phyloP scores from a whole-genome alignment of 768 basidiomycete genomes.

The Serendipita vermifera region DNA sequence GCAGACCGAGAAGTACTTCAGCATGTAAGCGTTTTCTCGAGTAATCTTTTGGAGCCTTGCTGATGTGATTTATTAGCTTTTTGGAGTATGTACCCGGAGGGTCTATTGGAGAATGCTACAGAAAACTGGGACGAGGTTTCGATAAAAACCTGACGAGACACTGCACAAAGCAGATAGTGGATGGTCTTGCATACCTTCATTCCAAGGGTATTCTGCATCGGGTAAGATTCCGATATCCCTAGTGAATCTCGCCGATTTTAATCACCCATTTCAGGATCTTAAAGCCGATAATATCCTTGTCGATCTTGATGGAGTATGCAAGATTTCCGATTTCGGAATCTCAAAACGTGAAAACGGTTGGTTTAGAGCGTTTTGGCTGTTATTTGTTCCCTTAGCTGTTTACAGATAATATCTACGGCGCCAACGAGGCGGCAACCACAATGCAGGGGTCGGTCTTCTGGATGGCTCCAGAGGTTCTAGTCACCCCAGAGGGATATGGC shows the following conservation, averaged over 20 bases:
- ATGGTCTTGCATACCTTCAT: constrained; percentile 36
- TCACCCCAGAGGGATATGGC: constrained; percentile 29
- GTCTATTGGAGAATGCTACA: constrained; percentile 32
- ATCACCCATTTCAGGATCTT: constrained; percentile 24
- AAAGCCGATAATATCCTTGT: constrained; percentile 42
- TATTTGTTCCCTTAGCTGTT: not conserved
- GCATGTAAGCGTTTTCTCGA: constrained; percentile 29
- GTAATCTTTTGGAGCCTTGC: too few relatives aligned
- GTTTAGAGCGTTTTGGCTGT: constrained; percentile 14
- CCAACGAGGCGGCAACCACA: constrained; percentile 29
- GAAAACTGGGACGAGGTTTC: constrained; percentile 31
- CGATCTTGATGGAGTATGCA: constrained; percentile 33
- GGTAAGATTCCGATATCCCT: constrained; percentile 17
- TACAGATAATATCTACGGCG: constrained; percentile 29
- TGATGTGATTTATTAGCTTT: too few relatives aligned
- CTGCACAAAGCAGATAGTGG: constrained; percentile 35
- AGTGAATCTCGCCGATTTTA: not conserved
- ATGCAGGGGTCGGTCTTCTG: constrained; percentile 39
- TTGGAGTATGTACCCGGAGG: constrained; percentile 41
- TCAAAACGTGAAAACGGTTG: constrained; percentile 29
- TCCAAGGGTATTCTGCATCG: constrained; percentile 31
- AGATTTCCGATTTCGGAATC: constrained; percentile 40
- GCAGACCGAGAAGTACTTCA: constrained; percentile 25
- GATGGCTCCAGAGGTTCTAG: constrained; percentile 34
- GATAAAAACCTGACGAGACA: constrained; percentile 31